These are phyloP conservation scores for Aspergillus hancockii DNA, from an alignment of 495 filamentous ascomycete species.

Conservation along the genomic window DNA sequence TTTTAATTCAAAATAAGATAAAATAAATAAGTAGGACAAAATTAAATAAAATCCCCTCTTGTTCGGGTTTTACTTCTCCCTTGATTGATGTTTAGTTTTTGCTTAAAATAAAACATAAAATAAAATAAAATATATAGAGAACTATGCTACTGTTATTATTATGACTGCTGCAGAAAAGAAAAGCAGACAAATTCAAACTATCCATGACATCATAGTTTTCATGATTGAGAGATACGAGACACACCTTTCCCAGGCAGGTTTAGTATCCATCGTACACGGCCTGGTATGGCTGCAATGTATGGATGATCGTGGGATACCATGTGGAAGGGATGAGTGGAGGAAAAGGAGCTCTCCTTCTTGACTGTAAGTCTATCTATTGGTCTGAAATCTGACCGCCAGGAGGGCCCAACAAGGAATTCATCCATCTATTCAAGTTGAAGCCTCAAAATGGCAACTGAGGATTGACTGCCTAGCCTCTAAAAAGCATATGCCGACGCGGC, in stretches of 20 bases:
- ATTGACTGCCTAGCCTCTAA: slow-evolving; percentile 4
- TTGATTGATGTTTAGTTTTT: too few species aligned
- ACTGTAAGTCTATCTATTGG: not conserved
- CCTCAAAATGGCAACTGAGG: not conserved
- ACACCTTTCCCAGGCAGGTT: not conserved
- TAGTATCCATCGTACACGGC: not conserved
- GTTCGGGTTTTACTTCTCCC: too few species aligned
- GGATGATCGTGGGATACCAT: slow-evolving; percentile 21
- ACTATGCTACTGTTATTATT: too few species aligned
- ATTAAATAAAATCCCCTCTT: too few species aligned
- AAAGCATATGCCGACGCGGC: slow-evolving; percentile 1
- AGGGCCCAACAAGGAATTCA: not conserved
- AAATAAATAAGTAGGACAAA: too few species aligned
- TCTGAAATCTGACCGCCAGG: not conserved
- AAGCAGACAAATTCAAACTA: too few species aligned
- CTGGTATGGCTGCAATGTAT: slow-evolving; percentile 15
- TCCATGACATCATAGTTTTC: not conserved
- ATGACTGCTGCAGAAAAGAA: too few species aligned
- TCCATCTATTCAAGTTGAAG: not conserved
- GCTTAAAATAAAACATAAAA: too few species aligned
- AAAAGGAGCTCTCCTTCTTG: slow-evolving; percentile 17
- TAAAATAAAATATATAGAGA: too few species aligned
- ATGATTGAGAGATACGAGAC: too few species aligned
- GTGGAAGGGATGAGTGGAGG: slow-evolving; percentile 19
- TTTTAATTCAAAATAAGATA: not conserved